phyloP scores from a whole-genome alignment of 331 rosid species.

The Prunus yedoensis region DNA sequence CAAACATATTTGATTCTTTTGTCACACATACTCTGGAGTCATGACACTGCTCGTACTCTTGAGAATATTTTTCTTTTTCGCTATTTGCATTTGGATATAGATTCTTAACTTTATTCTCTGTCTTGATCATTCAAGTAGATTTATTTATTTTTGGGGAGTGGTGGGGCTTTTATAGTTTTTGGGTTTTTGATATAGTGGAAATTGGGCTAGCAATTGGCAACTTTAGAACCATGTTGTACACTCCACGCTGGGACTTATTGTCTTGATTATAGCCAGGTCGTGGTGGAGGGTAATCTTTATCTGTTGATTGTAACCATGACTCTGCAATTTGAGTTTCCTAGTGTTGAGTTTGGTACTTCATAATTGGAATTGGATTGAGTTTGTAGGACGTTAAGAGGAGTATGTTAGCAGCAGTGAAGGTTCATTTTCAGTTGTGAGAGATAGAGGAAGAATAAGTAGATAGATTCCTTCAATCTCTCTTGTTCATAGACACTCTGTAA shows the following conservation, averaged over 20 bases:
- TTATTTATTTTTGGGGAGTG: background rate
- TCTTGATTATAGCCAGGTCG: background rate
- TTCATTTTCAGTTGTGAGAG: background rate
- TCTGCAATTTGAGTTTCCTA: background rate
- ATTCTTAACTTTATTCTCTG: conserved; percentile 10
- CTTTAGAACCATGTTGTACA: background rate
- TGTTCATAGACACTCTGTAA: background rate
- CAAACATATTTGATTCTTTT: conserved; percentile 20
- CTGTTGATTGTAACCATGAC: background rate
- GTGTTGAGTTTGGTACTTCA: conserved; percentile 6
- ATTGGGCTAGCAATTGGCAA: background rate
- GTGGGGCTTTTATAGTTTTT: background rate
- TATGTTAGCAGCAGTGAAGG: background rate
- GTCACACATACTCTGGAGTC: conserved; percentile 20
- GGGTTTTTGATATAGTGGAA: background rate
- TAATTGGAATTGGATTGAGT: background rate
- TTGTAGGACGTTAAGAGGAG: background rate
- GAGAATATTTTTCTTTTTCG: background rate
- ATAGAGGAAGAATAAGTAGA: background rate
- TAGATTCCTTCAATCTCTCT: background rate
- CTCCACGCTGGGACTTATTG: background rate
- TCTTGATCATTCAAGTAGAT: background rate
- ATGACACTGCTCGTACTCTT: background rate
- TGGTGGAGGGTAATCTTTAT: background rate
- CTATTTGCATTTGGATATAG: background rate